Percentiles rank a stretch among this genome's conserved stretches.
phyloP scores from a whole-genome alignment of 2,329 filamentous ascomycete genomes.

The Leptosphaerulina australis region DNA sequence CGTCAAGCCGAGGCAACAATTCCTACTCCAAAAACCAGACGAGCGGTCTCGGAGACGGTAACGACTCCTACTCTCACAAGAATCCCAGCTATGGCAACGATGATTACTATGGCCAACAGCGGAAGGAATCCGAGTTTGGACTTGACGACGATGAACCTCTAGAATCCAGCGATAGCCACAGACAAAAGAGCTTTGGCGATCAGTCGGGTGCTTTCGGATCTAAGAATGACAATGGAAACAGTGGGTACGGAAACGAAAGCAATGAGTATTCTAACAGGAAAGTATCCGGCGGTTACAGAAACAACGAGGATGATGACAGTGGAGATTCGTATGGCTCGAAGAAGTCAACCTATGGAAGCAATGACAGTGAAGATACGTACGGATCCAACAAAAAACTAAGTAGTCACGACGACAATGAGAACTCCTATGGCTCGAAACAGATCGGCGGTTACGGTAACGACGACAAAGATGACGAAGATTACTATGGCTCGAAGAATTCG shows the following conservation, averaged over 20 bases:
- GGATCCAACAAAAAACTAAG: background rate
- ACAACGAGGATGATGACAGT: background rate
- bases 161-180: conserved; percentile 10
- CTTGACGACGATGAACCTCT: conserved; percentile 10
- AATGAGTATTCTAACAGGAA: too few species aligned
- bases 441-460: background rate
- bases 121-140: conserved; percentile 10
- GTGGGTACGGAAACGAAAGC: background rate
- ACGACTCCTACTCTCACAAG: conserved; percentile 10
- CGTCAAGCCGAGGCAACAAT: conserved; percentile 24
- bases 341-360: conserved; percentile 2
- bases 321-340: background rate
- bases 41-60: conserved; percentile 5
- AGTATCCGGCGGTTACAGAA: background rate
- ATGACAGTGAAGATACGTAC: background rate
- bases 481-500: conserved; percentile 6
- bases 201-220: conserved; percentile 14
- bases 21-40: conserved; percentile 11
- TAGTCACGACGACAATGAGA: conserved; percentile 1
- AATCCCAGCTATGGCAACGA: conserved; percentile 10
- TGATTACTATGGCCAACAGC: conserved; percentile 1
- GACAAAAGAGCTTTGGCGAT: conserved; percentile 11
- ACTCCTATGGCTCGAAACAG: conserved; percentile 5
- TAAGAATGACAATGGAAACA: conserved; percentile 5
- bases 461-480: background rate